Base-by-base conservation (phyloP, 306 rosid species). In the Senna siamea region DNA sequence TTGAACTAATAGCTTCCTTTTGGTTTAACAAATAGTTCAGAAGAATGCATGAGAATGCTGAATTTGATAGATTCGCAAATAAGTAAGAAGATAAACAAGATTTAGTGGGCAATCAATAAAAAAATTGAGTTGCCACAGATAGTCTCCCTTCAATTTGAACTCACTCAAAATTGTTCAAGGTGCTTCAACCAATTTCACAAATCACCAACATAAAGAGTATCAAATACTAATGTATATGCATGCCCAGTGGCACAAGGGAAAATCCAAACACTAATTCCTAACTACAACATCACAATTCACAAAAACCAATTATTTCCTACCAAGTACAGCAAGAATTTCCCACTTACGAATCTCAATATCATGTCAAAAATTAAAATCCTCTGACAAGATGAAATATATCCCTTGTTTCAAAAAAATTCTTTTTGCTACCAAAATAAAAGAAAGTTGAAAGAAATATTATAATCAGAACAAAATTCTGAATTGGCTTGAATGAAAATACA, bases 301-400 rank as follows among this genome's bases (percentile, higher is more conserved):
- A 37, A 18, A 9, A 30, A 8, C 51, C 28, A 35, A 51, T 38
- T 19, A 52, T 43, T 23, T 41, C 28, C 35, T 71, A 56, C 65
- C 43, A 75, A 71, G 56, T 52, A 61, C 44, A 43, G 72, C 37
- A 61, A 78, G 62, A 57, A 58, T 26, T 55, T 65, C 74, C 44
- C 34, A 30, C 53, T 69, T 22, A 72, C 26, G 50, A 72, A 65
- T 56, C 53, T 61, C 48, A 35, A 38, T 26, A 44, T 61, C 66
- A 58, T 23, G 34, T 47, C 59, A 26, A 38, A 50, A 70, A 37
- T 9, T 9, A 61, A 37, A 35, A 61, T 61, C 23, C 47, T 17
- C 15, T 8, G 67, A 35, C 23, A 51, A 18, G 23, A 34, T 34
- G 4, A 4, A 32, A 15, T 60, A 60, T 7, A n/a, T 60, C 10